Evolutionary conservation across 1,284 basidiomycete genomes (phyloP).

Genomic region (Wallemia hederae): DNA sequence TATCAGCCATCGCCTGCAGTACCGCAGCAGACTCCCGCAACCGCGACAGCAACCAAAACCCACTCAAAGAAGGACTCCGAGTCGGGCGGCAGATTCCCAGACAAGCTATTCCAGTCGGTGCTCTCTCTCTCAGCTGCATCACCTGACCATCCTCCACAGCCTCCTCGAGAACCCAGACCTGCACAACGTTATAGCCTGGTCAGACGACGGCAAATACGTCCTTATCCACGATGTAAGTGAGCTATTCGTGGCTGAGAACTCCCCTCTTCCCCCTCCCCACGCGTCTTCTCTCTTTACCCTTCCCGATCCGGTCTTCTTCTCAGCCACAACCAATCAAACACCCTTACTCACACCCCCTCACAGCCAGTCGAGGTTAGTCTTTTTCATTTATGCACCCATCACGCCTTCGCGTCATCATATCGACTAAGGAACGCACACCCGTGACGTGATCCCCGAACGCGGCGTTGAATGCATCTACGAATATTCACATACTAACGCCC

Average conservation of each 20-base stretch:
- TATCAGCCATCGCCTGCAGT: background rate
- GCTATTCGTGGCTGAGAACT: background rate
- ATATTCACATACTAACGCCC: background rate
- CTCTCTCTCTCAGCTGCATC: background rate
- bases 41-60: background rate
- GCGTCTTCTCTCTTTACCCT: background rate
- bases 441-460: background rate
- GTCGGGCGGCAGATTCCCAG: background rate
- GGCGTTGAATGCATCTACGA: background rate
- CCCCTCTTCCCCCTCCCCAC: background rate
- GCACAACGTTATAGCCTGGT: background rate
- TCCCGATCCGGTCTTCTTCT: background rate
- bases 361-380: background rate
- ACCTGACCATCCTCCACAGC: background rate
- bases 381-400: background rate
- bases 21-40: background rate
- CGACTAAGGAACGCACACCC: background rate
- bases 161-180: background rate
- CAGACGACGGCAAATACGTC: background rate
- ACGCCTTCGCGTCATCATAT: background rate
- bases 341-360: background rate
- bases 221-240: background rate
- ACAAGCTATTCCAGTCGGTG: background rate
- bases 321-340: background rate
- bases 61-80: background rate